These are phyloP conservation scores for Cytospora mali DNA, from an alignment of 2,329 filamentous ascomycete species.

Conservation along the genomic window DNA sequence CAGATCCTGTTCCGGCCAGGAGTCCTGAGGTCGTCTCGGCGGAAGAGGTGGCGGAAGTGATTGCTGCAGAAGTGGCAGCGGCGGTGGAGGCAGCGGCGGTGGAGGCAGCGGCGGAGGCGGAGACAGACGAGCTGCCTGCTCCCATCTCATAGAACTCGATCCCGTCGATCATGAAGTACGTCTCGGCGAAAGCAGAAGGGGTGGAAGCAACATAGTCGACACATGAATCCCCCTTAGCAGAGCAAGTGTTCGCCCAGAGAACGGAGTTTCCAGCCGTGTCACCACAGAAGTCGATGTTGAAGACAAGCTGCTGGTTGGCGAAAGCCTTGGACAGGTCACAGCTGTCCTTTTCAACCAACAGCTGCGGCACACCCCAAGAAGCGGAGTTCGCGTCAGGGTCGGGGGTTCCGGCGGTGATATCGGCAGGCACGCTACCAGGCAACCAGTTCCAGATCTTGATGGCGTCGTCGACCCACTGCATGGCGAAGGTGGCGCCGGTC, in stretches of 20 bases:
- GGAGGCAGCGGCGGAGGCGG: constrained; percentile 18
- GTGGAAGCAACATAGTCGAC: constrained; percentile 41
- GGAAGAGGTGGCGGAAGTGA: constrained; percentile 2
- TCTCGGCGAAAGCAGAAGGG: constrained; percentile 41
- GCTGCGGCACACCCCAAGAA: constrained; percentile 66
- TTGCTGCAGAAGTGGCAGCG: constrained; percentile 10
- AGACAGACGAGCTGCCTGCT: constrained; percentile 11
- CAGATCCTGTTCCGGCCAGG: constrained; percentile 15
- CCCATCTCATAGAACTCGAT: constrained; percentile 39
- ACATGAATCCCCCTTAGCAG: constrained; percentile 37
- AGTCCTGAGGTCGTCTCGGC: constrained; percentile 9
- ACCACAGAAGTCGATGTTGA: constrained; percentile 77
- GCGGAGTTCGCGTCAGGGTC: constrained; percentile 48
- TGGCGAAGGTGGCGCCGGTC: constrained; percentile 17
- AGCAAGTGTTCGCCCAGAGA: constrained; percentile 37
- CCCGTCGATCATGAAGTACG: constrained; percentile 49
- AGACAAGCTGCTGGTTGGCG: constrained; percentile 68
- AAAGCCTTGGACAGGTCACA: constrained; percentile 70
- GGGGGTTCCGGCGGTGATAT: constrained; percentile 46
- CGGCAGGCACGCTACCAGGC: constrained; percentile 7
- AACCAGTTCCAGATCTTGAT: constrained; percentile 25
- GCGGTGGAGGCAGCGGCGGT: constrained; percentile 10
- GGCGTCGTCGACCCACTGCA: constrained; percentile 18
- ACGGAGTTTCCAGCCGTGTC: constrained; percentile 58
- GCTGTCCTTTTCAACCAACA: constrained; percentile 56